Percentiles rank a stretch among this genome's conserved stretches.
These are phyloP conservation scores for Teunomyces kruisii DNA, from an alignment of 805 yeast species.

Conservation along the genomic window DNA sequence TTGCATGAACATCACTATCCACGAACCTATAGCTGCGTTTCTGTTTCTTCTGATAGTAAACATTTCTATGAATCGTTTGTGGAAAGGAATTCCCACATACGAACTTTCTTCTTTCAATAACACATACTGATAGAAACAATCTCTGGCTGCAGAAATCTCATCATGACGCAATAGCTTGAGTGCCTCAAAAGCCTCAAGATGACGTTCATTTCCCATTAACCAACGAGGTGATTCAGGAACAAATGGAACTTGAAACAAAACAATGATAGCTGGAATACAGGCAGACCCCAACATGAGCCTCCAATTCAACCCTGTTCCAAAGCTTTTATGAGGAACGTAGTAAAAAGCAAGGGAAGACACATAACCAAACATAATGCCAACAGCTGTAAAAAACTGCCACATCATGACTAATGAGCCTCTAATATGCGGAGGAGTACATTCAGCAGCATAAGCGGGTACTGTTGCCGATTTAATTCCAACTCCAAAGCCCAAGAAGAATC, in stretches of 20 bases:
- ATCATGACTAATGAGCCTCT: conserved; percentile 69
- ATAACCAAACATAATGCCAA: conserved; percentile 69
- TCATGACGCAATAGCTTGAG: conserved; percentile 46
- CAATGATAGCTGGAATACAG: conserved; percentile 55
- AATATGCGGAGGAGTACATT: conserved; percentile 54
- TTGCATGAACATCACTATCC: conserved; percentile 85
- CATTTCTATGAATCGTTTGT: conserved; percentile 53
- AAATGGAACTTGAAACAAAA: conserved; percentile 48
- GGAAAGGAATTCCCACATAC: conserved; percentile 44
- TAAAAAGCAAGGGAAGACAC: conserved; percentile 60
- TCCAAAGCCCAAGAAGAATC: conserved; percentile 60
- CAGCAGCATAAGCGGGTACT: conserved; percentile 67
- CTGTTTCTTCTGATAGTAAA: conserved; percentile 76
- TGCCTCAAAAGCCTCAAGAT: conserved; percentile 50
- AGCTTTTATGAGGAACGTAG: conserved; percentile 47
- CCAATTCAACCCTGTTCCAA: conserved; percentile 52
- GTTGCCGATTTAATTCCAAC: conserved; percentile 68
- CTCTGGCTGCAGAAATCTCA: conserved; percentile 61
- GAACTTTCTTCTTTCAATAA: conserved; percentile 62
- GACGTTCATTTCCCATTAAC: conserved; percentile 55
- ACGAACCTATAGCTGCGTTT: conserved; percentile 77
- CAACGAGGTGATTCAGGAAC: conserved; percentile 75
- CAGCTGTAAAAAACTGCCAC: conserved; percentile 77
- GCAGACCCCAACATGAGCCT: conserved; percentile 67
- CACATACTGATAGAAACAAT: conserved; percentile 57